Conservation (phyloP, 352 stramenopile genomes). For the Phytopythium chamaehyphon region DNA sequence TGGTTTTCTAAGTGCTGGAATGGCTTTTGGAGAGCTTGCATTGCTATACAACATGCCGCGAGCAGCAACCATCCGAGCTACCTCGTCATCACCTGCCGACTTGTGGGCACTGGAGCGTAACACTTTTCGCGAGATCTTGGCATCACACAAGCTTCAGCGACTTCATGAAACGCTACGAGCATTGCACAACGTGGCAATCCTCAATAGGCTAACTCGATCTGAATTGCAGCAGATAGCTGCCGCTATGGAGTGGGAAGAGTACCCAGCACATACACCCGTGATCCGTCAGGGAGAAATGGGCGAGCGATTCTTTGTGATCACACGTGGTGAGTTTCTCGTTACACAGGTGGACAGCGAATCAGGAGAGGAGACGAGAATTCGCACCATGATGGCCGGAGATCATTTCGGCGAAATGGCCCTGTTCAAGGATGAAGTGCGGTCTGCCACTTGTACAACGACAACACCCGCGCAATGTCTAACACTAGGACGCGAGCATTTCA, state of each 20-base stretch:
- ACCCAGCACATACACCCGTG: conserved; percentile 43
- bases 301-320: conserved; percentile 81
- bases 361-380: conserved; percentile 43
- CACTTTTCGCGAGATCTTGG: conserved; percentile 69
- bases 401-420: conserved; percentile 95
- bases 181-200: conserved; percentile 48
- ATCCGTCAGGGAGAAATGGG: conserved; percentile 72
- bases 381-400: conserved; percentile 64
- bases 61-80: conserved; percentile 86
- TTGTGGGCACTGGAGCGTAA: conserved; percentile 74
- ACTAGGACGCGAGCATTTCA: conserved; percentile 67
- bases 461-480: conserved; percentile 59
- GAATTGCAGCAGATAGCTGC: conserved; percentile 68
- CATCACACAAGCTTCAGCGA: conserved; percentile 64
- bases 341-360: conserved; percentile 46
- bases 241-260: conserved; percentile 83
- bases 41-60: conserved; percentile 96
- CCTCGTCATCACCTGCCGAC: conserved; percentile 44
- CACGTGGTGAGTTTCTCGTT: conserved; percentile 65
- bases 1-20: conserved; percentile 46
- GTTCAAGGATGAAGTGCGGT: conserved; percentile 89
- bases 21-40: conserved; percentile 95
- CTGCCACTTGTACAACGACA: conserved; percentile 87
- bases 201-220: conserved; percentile 59
- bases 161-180: conserved; percentile 57